phyloP scores from a whole-genome alignment of 2,329 filamentous ascomycete species.

The Curvularia spicifera region DNA sequence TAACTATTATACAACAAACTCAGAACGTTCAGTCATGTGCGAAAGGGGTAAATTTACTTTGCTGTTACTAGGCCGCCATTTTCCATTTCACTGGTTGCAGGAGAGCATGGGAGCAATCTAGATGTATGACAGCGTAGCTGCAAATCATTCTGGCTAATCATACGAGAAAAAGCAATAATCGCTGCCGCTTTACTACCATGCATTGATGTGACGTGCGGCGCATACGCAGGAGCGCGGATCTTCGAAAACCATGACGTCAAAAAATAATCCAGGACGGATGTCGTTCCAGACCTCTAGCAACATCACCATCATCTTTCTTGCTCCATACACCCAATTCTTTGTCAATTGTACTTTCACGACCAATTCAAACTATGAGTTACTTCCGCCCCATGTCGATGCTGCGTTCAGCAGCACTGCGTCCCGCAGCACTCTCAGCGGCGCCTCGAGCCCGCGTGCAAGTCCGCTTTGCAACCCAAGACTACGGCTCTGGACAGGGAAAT shows the following conservation, averaged over 20 bases:
- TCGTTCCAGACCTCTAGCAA: conserved; percentile 6
- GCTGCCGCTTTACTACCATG: conserved; percentile 8
- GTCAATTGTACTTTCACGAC: conserved; percentile 8
- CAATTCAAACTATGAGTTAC: conserved; percentile 38
- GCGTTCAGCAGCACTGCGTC: conserved; percentile 35
- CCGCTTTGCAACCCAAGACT: conserved; percentile 50
- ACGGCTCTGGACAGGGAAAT: conserved; percentile 53
- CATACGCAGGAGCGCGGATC: conserved; percentile 2
- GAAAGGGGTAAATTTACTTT: too few relatives aligned
- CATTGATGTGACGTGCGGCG: conserved; percentile 13
- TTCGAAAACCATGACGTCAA: conserved; percentile 18
- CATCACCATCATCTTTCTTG: not conserved
- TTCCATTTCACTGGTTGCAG: too few relatives aligned
- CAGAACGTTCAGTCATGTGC: too few relatives aligned
- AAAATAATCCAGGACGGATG: conserved; percentile 10
- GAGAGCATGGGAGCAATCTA: not conserved
- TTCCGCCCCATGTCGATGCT: conserved; percentile 39
- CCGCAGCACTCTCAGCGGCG: conserved; percentile 31
- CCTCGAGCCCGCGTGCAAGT: conserved; percentile 38
- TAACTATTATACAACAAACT: too few relatives aligned
- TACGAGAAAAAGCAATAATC: conserved; percentile 6
- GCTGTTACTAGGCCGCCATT: too few relatives aligned
- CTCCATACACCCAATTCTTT: not conserved
- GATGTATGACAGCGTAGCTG: not conserved
- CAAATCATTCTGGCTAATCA: not conserved